phyloP scores from a whole-genome alignment of 257 asterid genomes.

The Solanum paucissectum region DNA sequence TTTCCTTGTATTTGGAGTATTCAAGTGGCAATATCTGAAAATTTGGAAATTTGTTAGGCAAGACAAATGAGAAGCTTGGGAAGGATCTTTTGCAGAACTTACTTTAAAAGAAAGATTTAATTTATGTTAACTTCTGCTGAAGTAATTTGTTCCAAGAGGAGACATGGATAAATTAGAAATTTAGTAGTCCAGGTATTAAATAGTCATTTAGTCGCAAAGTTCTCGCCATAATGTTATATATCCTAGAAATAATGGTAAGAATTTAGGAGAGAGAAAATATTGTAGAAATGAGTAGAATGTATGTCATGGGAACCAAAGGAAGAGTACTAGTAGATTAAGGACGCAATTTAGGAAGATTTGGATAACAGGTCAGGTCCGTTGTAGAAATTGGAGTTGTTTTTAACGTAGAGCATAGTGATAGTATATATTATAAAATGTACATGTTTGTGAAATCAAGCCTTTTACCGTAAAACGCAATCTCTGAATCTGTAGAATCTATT shows the following conservation, averaged over 20 bases:
- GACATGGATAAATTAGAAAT: neutral
- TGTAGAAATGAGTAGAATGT: neutral
- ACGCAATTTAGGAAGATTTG: neutral
- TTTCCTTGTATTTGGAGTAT: neutral
- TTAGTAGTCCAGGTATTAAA: neutral
- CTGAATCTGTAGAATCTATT: neutral
- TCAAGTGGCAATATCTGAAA: neutral
- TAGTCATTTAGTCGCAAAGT: neutral
- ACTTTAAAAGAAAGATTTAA: neutral
- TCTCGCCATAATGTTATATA: neutral
- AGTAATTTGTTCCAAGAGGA: neutral
- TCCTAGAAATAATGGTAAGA: neutral
- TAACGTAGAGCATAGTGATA: neutral
- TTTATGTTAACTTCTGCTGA: neutral
- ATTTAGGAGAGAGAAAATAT: neutral
- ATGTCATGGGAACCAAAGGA: neutral
- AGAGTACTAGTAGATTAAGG: neutral
- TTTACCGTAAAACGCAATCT: neutral
- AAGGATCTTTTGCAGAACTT: neutral
- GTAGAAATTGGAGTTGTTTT: neutral
- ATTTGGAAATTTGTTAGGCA: neutral
- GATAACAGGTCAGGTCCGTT: neutral
- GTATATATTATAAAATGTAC: neutral
- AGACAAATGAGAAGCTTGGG: neutral
- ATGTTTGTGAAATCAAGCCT: neutral